Conservation (phyloP, 2,329 filamentous ascomycete genomes). For the Pseudomassariella vexata region DNA sequence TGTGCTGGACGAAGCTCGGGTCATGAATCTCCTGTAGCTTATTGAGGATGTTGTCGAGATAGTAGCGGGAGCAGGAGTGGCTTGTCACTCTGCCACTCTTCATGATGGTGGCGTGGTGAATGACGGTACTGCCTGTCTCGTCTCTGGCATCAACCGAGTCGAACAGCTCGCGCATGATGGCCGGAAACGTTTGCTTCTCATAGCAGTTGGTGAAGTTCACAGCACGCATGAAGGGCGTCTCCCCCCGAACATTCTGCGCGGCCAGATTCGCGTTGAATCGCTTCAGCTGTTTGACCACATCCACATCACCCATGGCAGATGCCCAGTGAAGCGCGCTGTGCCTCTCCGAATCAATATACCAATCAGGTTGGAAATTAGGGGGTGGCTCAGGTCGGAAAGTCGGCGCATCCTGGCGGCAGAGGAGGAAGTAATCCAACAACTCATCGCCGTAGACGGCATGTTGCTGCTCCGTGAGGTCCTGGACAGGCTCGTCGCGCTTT, state of each 20-base stretch:
- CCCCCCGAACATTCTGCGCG: conserved; percentile 65
- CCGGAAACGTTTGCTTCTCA: conserved; percentile 86
- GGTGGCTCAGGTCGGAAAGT: conserved; percentile 73
- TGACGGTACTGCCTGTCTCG: conserved; percentile 76
- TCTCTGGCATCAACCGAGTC: conserved; percentile 77
- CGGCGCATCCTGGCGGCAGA: conserved; percentile 71
- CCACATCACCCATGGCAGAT: conserved; percentile 91
- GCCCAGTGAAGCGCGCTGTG: conserved; percentile 97
- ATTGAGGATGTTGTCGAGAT: conserved; percentile 85
- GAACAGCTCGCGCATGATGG: conserved; percentile 76
- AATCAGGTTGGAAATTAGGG: conserved; percentile 79
- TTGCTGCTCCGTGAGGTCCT: conserved; percentile 68
- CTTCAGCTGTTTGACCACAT: conserved; percentile 83
- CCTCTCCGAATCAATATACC: conserved; percentile 85
- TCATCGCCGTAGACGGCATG: conserved; percentile 90
- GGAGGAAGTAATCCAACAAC: conserved; percentile 91
- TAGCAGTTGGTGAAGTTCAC: conserved; percentile 97
- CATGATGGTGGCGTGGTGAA: conserved; percentile 89
- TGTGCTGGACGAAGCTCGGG: conserved; percentile 66
- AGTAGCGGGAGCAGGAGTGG: conserved; percentile 85
- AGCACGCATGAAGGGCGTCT: conserved; percentile 90
- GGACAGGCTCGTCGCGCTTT: conserved; percentile 62
- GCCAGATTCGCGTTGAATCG: conserved; percentile 71
- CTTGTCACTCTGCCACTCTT: conserved; percentile 77
- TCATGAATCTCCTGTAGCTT: conserved; percentile 75